phyloP scores from a whole-genome alignment of 2,329 filamentous ascomycete species.

The Aspergillus amoenus region DNA sequence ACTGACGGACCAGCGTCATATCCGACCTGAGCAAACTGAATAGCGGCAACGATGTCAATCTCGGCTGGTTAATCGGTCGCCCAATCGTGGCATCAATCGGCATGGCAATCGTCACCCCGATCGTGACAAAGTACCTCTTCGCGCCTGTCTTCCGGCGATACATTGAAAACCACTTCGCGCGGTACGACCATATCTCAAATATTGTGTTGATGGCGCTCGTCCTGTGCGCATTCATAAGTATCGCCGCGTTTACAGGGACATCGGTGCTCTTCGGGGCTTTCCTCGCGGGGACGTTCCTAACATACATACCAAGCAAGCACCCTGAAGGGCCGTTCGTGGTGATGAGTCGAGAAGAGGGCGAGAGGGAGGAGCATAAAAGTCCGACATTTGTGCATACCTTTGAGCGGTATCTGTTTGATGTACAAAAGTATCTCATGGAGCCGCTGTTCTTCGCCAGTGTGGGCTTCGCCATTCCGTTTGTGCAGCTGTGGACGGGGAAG shows the following conservation, averaged over 20 bases:
- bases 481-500: constrained; percentile 33
- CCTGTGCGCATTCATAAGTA: constrained; percentile 31
- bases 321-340: constrained; percentile 38
- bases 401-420: constrained; percentile 36
- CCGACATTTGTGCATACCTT: constrained; percentile 43
- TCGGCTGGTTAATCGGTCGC: constrained; percentile 40
- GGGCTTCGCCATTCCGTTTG: constrained; percentile 34
- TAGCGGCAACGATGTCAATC: constrained; percentile 21
- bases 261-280: constrained; percentile 42
- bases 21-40: constrained; percentile 27
- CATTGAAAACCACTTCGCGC: constrained; percentile 34
- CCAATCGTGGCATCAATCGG: constrained; percentile 40
- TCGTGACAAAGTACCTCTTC: constrained; percentile 40
- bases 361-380: constrained; percentile 32
- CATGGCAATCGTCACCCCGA: constrained; percentile 35
- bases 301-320: constrained; percentile 37
- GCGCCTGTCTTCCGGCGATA: constrained; percentile 38
- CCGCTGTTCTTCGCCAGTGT: constrained; percentile 34
- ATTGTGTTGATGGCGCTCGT: constrained; percentile 37
- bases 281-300: constrained; percentile 36
- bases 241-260: constrained; percentile 39
- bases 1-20: constrained; percentile 25
- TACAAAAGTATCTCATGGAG: constrained; percentile 35
- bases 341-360: constrained; percentile 34
- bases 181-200: constrained; percentile 34